These are phyloP conservation scores for Iris pallida DNA, from an alignment of 116 monocot species.

Conservation along the genomic window DNA sequence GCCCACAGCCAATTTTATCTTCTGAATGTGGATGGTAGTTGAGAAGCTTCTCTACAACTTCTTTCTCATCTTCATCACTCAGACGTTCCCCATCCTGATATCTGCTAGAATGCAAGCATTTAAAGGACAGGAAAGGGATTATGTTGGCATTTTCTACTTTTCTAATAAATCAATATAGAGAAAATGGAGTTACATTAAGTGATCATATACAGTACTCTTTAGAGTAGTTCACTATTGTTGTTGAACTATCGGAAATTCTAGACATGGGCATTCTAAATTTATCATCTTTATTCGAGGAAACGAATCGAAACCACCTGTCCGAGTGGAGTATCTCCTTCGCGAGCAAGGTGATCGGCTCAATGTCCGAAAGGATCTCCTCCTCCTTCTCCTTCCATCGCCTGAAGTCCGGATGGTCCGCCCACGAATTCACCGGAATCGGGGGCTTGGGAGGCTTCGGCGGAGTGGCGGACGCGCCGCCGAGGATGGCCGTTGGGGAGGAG, in stretches of 20 bases:
- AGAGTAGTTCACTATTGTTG: too few species aligned
- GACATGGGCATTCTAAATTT: too few species aligned
- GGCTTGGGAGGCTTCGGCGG: conserved; percentile 1
- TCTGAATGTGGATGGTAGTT: conserved; percentile 75
- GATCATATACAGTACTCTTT: too few species aligned
- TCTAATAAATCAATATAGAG: too few species aligned
- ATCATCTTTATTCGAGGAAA: too few species aligned
- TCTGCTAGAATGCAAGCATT: conserved; percentile 29
- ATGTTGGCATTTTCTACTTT: not conserved
- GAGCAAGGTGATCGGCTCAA: conserved; percentile 41
- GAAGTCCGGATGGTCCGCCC: conserved; percentile 38
- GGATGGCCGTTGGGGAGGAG: too few species aligned
- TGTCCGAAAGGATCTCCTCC: conserved; percentile 56
- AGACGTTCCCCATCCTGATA: conserved; percentile 68
- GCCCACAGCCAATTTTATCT: conserved; percentile 91
- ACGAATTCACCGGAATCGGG: conserved; percentile 5
- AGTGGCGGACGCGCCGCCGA: not conserved
- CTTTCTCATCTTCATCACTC: conserved; percentile 62
- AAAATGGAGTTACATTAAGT: too few species aligned
- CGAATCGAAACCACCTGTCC: not conserved
- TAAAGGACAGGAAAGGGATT: not conserved
- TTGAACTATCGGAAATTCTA: too few species aligned
- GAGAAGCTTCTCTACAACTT: conserved; percentile 78
- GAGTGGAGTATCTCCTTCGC: conserved; percentile 53
- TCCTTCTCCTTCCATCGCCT: conserved; percentile 61